phyloP scores from a whole-genome alignment of 306 rosid genomes.

The Sophora flavescens region DNA sequence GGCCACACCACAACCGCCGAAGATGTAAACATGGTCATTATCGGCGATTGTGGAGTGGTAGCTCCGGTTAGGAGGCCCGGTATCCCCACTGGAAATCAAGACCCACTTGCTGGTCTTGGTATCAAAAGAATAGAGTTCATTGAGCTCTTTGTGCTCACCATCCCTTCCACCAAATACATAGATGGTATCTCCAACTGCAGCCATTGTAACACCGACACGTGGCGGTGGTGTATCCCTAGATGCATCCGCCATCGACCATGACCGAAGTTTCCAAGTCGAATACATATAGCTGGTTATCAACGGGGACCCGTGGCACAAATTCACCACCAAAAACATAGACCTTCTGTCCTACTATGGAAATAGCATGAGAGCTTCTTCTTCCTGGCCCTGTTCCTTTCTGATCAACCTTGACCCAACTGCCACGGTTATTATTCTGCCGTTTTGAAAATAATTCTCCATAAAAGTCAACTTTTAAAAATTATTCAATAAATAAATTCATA shows the following conservation, averaged over 20 bases:
- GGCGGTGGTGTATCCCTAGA: constrained; percentile 76
- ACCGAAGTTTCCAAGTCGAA: constrained; percentile 62
- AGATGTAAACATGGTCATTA: constrained; percentile 61
- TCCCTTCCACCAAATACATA: constrained; percentile 93
- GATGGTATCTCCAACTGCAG: constrained; percentile 63
- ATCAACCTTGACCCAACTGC: too few species aligned
- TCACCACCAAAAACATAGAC: constrained; percentile 90
- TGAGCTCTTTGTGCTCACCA: constrained; percentile 78
- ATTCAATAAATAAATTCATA: too few species aligned
- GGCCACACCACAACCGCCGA: constrained; percentile 79
- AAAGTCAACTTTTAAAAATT: too few species aligned
- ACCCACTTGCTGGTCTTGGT: constrained; percentile 71
- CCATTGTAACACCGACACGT: constrained; percentile 87
- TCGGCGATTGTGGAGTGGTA: constrained; percentile 75
- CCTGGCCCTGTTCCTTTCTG: constrained; percentile 77
- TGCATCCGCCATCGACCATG: constrained; percentile 68
- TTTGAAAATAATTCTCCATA: too few species aligned
- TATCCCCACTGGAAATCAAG: constrained; percentile 61
- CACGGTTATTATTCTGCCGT: too few species aligned
- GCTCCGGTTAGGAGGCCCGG: constrained; percentile 80
- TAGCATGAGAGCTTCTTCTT: constrained; percentile 92
- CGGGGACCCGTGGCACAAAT: constrained; percentile 86
- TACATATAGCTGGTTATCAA: constrained; percentile 76
- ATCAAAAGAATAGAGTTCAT: constrained; percentile 82
- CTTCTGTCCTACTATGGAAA: constrained; percentile 72